Evolutionary conservation across 1,284 basidiomycete genomes (phyloP).

Genomic region (Ganoderma boninense): DNA sequence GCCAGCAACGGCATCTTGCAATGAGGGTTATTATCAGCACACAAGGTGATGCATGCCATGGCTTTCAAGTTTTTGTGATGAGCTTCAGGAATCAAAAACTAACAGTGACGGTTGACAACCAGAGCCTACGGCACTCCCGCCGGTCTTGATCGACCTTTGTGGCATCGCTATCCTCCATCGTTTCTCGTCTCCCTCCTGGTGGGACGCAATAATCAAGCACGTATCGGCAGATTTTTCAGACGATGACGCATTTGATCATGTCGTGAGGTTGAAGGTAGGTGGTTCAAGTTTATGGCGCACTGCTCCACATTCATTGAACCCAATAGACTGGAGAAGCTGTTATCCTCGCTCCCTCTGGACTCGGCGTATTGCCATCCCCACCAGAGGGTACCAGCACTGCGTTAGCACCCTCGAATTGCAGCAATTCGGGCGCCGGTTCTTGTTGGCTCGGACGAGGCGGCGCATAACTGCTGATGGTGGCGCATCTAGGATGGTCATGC

Average conservation of each 20-base stretch:
- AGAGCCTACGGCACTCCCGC: conserved; percentile 79
- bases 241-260: conserved; percentile 68
- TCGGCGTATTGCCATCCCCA: conserved; percentile 47
- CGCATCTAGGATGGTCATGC: conserved; percentile 47
- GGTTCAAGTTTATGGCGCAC: neutral
- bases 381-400: neutral
- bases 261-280: conserved; percentile 68
- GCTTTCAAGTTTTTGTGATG: neutral
- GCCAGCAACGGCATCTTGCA: conserved; percentile 75
- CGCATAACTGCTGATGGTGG: conserved; percentile 72
- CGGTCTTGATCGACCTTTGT: conserved; percentile 73
- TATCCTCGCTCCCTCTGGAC: conserved; percentile 66
- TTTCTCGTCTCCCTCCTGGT: conserved; percentile 80
- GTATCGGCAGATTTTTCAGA: conserved; percentile 67
- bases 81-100: neutral
- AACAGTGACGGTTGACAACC: neutral
- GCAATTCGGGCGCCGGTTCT: conserved; percentile 61
- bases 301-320: neutral
- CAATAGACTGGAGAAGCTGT: conserved; percentile 71
- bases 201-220: conserved; percentile 71
- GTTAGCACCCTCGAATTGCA: conserved; percentile 14
- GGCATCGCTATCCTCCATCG: conserved; percentile 70
- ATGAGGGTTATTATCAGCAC: conserved; percentile 80
- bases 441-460: conserved; percentile 65
- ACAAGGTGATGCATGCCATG: conserved; percentile 53